Evolutionary conservation across 2,329 filamentous ascomycete species (phyloP).

Genomic region (Pseudocercospora vitis): DNA sequence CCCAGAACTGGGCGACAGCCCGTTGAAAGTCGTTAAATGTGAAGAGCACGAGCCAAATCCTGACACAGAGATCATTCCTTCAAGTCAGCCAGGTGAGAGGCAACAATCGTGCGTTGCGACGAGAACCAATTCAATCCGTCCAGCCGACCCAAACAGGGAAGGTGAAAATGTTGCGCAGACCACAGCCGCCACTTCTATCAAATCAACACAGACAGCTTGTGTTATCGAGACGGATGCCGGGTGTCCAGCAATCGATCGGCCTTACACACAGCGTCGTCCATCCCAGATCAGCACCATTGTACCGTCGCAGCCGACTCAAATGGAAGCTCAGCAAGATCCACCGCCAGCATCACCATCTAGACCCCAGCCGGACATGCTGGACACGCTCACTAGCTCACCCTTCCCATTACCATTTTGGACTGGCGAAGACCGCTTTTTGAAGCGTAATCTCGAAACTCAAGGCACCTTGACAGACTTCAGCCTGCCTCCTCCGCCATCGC

Average conservation of each 20-base stretch:
- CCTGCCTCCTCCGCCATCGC: conserved; percentile 2
- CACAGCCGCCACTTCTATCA: too few species aligned
- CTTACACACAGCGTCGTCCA: too few species aligned
- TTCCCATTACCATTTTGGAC: conserved; percentile 17
- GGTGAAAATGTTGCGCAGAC: background rate
- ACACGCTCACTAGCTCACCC: conserved; percentile 21
- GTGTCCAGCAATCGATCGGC: too few species aligned
- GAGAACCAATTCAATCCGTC: background rate
- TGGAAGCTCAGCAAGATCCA: background rate
- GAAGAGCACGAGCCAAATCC: background rate
- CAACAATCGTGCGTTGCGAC: background rate
- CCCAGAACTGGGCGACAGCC: background rate
- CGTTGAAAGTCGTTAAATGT: background rate
- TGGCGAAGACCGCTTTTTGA: background rate
- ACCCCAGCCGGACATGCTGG: background rate
- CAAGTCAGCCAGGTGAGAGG: conserved; percentile 15
- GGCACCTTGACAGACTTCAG: conserved; percentile 4
- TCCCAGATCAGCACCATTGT: conserved; percentile 17
- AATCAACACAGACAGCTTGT: too few species aligned
- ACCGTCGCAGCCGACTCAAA: conserved; percentile 14
- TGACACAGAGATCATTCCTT: background rate
- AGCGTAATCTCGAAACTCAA: conserved; percentile 1
- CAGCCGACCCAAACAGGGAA: background rate
- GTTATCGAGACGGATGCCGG: too few species aligned
- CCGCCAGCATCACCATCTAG: background rate